A percentile compares a stretch with the other conserved stretches of the same genome.
Evolutionary conservation across 768 basidiomycete genomes (phyloP).

Genomic region (Xerocomellus amylosporus): DNA sequence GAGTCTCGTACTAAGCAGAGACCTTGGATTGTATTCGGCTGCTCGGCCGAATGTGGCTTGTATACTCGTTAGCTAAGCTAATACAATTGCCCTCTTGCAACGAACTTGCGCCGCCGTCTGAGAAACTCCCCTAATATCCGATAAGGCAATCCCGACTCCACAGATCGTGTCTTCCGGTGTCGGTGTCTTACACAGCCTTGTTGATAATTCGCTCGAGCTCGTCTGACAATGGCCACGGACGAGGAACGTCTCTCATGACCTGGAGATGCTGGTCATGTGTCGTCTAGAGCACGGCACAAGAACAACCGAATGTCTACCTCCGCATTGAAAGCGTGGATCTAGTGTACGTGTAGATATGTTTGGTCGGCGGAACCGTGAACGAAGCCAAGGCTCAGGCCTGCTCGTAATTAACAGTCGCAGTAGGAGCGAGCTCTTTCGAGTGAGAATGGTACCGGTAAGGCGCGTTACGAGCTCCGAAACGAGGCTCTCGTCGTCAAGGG

Average conservation of each 20-base stretch:
- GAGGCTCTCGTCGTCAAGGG: slow-evolving; percentile 24
- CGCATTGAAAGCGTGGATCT: slow-evolving; percentile 25
- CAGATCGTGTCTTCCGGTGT: too few relatives aligned
- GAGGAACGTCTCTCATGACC: slow-evolving; percentile 17
- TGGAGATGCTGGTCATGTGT: slow-evolving; percentile 16
- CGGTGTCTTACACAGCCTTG: too few relatives aligned
- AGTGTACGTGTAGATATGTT: slow-evolving; percentile 10
- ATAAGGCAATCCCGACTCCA: too few relatives aligned
- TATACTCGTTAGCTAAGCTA: too few relatives aligned
- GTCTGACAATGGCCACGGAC: slow-evolving; percentile 21
- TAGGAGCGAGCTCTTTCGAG: slow-evolving; percentile 10
- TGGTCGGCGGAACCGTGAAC: slow-evolving; percentile 15
- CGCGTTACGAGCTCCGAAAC: slow-evolving; percentile 27
- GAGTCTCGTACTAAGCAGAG: too few relatives aligned
- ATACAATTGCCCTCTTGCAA: too few relatives aligned
- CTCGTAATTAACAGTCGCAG: slow-evolving; percentile 25
- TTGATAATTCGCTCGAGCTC: too few relatives aligned
- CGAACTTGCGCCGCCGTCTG: too few relatives aligned
- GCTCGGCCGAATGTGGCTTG: too few relatives aligned
- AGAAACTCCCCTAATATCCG: too few relatives aligned
- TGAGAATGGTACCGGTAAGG: slow-evolving; percentile 17
- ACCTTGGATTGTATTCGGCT: too few relatives aligned
- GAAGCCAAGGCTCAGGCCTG: too few relatives aligned
- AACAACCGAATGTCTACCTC: slow-evolving; percentile 27
- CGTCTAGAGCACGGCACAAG: slow-evolving; percentile 19